Evolutionary conservation across 805 yeast genomes (phyloP).

Genomic region (Kodamaea leandrae): DNA sequence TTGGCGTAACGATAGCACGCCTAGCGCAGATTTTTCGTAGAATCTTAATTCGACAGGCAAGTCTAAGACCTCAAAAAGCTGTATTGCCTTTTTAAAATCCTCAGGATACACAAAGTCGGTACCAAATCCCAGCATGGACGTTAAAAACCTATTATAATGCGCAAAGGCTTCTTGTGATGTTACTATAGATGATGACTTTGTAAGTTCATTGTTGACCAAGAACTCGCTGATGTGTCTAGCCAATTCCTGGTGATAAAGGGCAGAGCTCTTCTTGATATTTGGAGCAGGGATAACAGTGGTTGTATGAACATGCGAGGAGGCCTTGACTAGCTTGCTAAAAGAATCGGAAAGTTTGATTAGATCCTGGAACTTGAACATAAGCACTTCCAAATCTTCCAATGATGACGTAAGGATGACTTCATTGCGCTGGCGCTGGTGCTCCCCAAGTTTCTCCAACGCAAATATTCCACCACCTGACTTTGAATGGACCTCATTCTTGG

Average conservation of each 20-base stretch:
- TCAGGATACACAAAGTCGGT: conserved; percentile 66
- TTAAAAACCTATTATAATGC: conserved; percentile 36
- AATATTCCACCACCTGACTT: conserved; percentile 56
- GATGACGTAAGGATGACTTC: conserved; percentile 65
- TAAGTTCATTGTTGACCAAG: conserved; percentile 35
- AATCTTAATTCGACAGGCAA: conserved; percentile 50
- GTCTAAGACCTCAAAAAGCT: conserved; percentile 50
- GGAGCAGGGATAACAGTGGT: conserved; percentile 28
- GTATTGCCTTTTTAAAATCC: conserved; percentile 64
- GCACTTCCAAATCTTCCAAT: conserved; percentile 68
- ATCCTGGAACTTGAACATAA: conserved; percentile 77
- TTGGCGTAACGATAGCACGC: conserved; percentile 28
- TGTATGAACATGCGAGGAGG: background rate
- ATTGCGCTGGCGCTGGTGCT: conserved; percentile 53
- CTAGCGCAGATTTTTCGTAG: conserved; percentile 34
- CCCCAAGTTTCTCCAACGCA: conserved; percentile 60
- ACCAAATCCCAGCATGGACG: conserved; percentile 45
- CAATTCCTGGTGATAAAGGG: conserved; percentile 58
- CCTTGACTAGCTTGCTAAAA: conserved; percentile 23
- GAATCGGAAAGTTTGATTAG: conserved; percentile 55
- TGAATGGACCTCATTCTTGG: conserved; percentile 1
- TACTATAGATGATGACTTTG: conserved; percentile 34
- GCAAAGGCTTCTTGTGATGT: conserved; percentile 44
- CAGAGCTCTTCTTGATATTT: conserved; percentile 32
- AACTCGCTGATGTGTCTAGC: conserved; percentile 80